Evolutionary conservation across 1,284 basidiomycete species (phyloP).

Genomic region (Trametes hirsuta): DNA sequence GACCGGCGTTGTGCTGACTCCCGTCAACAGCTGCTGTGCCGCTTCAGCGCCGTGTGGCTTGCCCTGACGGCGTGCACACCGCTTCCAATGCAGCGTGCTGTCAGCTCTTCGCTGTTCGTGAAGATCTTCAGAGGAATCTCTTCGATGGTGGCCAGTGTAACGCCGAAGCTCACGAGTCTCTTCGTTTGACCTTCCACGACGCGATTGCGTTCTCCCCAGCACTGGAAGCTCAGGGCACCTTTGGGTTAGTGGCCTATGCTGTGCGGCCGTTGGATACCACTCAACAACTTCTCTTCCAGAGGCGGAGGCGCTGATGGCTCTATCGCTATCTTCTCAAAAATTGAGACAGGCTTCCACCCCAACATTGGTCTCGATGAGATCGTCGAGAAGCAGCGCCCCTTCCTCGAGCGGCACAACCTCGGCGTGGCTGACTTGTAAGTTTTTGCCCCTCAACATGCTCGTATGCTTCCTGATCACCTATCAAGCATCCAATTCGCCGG

Average conservation of each 20-base stretch:
- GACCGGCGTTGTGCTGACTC: not conserved
- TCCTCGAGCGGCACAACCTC: conserved; percentile 31
- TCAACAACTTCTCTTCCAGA: conserved; percentile 1
- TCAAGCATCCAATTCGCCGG: conserved; percentile 36
- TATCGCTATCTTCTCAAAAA: conserved; percentile 28
- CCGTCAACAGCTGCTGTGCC: not conserved
- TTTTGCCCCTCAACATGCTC: not conserved
- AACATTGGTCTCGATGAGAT: conserved; percentile 35
- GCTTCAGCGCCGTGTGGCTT: conserved; percentile 27
- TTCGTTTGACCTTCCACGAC: conserved; percentile 38
- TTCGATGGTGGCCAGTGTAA: conserved; percentile 36
- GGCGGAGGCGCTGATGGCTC: conserved; percentile 34
- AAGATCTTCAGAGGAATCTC: conserved; percentile 41
- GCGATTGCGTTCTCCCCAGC: conserved; percentile 31
- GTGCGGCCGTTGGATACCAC: conserved; percentile 26
- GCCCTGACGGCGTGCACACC: conserved; percentile 29
- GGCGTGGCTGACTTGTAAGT: conserved; percentile 31
- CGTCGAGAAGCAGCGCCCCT: conserved; percentile 30
- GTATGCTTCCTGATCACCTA: not conserved
- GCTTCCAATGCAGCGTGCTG: conserved; percentile 45
- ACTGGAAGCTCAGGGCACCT: conserved; percentile 18
- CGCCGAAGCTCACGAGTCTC: conserved; percentile 34
- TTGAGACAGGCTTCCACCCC: conserved; percentile 29
- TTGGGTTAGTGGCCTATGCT: conserved; percentile 15
- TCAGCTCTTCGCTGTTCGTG: conserved; percentile 39